Evolutionary conservation across 208 protist species (phyloP).

Genomic region (Leptomonas seymouri): DNA sequence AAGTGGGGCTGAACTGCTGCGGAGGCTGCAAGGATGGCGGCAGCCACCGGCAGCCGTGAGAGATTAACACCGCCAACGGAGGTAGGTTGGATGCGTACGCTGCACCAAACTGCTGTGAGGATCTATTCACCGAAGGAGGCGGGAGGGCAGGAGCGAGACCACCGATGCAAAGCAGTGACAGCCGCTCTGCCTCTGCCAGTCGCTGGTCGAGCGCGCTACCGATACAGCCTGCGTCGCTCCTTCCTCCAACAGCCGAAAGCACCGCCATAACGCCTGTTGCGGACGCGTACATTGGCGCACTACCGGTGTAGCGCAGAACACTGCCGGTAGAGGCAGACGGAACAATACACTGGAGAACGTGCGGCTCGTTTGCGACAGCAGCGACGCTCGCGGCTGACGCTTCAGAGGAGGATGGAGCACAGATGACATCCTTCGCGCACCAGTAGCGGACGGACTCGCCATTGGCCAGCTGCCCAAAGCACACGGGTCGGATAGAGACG

Average conservation of each 20-base stretch:
- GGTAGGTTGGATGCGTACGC: constrained; percentile 19
- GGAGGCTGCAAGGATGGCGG: constrained; percentile 69
- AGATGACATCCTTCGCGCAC: constrained; percentile 40
- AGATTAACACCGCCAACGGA: constrained; percentile 16
- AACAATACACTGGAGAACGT: constrained; percentile 26
- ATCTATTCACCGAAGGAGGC: background rate
- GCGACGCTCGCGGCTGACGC: constrained; percentile 20
- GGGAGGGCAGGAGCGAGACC: constrained; percentile 22
- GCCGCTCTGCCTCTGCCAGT: constrained; percentile 8
- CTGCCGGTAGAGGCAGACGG: constrained; percentile 9
- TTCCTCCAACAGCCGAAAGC: constrained; percentile 1
- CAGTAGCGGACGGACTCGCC: constrained; percentile 68
- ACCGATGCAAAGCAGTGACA: constrained; percentile 21
- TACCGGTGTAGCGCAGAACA: constrained; percentile 29
- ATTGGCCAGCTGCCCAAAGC: constrained; percentile 63
- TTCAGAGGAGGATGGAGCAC: constrained; percentile 34
- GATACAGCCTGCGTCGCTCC: background rate
- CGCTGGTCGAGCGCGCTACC: constrained; percentile 15
- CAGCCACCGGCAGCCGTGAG: constrained; percentile 60
- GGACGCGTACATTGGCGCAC: constrained; percentile 10
- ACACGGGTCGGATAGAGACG: constrained; percentile 43
- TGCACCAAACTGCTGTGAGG: background rate
- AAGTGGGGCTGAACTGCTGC: constrained; percentile 44
- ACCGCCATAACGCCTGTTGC: constrained; percentile 18
- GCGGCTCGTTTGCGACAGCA: constrained; percentile 14